Evolutionary conservation across 305 asterid genomes (phyloP).

Genomic region (Fraxinus nigra): DNA sequence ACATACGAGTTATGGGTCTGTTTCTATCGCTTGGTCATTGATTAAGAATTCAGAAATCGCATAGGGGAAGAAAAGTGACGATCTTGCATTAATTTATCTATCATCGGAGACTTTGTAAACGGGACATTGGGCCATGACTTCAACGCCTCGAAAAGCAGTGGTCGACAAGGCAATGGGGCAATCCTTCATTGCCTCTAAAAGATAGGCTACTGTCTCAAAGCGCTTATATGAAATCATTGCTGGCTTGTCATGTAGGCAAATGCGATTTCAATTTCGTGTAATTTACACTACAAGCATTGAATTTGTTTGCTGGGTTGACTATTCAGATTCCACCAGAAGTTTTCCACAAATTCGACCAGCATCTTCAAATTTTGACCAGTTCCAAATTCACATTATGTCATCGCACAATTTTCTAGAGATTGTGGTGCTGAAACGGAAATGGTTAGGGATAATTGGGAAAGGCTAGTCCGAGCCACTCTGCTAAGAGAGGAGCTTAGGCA

Average conservation of each 20-base stretch:
- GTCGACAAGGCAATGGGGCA: not conserved
- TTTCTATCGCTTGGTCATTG: not conserved
- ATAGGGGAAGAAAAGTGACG: not conserved
- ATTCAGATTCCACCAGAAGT: not conserved
- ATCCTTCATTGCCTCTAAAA: not conserved
- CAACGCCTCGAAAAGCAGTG: not conserved
- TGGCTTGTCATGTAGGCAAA: not conserved
- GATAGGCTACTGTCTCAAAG: not conserved
- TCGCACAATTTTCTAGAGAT: not conserved
- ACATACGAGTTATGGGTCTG: not conserved
- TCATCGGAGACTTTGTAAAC: not conserved
- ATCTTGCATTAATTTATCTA: not conserved
- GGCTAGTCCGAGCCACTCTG: not conserved
- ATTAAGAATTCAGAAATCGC: not conserved
- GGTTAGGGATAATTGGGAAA: not conserved
- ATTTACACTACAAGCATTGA: not conserved
- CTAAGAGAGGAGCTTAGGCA: slow-evolving; percentile 1
- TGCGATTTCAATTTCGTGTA: not conserved
- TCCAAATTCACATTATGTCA: not conserved
- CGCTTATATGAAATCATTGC: not conserved
- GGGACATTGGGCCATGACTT: not conserved
- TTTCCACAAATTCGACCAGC: not conserved
- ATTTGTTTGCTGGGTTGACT: not conserved
- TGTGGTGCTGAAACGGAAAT: not conserved
- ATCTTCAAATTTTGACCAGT: not conserved